Conservation (phyloP, 176 grass and related monocot genomes). For the Rhynchospora pubera region DNA sequence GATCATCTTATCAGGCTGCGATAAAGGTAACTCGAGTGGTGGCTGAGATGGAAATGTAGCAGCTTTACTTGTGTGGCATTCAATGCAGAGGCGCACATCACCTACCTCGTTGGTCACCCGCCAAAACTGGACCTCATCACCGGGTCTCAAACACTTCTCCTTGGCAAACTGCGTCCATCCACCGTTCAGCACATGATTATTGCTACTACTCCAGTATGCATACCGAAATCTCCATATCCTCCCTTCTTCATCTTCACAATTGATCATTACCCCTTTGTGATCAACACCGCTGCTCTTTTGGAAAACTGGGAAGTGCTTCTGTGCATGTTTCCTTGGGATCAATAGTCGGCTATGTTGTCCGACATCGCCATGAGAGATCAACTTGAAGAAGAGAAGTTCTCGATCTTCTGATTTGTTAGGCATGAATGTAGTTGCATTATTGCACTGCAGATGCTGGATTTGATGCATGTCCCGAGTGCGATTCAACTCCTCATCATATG, state of each 20-base stretch:
- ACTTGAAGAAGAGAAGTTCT: constrained; percentile 69
- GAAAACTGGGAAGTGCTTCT: constrained; percentile 60
- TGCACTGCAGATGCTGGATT: neutral
- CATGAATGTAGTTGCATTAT: neutral
- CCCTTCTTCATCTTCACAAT: constrained; percentile 55
- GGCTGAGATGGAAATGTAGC: neutral
- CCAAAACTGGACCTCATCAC: constrained; percentile 51
- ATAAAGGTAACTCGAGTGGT: neutral
- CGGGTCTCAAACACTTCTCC: constrained; percentile 54
- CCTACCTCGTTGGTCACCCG: constrained; percentile 23
- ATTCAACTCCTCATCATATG: neutral
- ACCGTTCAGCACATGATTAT: constrained; percentile 77
- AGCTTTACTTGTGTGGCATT: constrained; percentile 7
- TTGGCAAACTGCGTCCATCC: constrained; percentile 76
- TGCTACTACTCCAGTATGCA: constrained; percentile 82
- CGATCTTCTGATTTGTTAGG: neutral
- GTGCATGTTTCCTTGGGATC: constrained; percentile 72
- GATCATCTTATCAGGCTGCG: neutral
- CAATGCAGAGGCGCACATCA: constrained; percentile 48
- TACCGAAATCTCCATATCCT: constrained; percentile 70
- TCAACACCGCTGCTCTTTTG: constrained; percentile 16
- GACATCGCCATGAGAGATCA: constrained; percentile 63
- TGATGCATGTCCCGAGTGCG: neutral
- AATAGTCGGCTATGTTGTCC: constrained; percentile 84
- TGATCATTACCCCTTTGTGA: constrained; percentile 49